Evolutionary conservation across 2,329 filamentous ascomycete genomes (phyloP).

Genomic region (Microdochium trichocladiopsis): DNA sequence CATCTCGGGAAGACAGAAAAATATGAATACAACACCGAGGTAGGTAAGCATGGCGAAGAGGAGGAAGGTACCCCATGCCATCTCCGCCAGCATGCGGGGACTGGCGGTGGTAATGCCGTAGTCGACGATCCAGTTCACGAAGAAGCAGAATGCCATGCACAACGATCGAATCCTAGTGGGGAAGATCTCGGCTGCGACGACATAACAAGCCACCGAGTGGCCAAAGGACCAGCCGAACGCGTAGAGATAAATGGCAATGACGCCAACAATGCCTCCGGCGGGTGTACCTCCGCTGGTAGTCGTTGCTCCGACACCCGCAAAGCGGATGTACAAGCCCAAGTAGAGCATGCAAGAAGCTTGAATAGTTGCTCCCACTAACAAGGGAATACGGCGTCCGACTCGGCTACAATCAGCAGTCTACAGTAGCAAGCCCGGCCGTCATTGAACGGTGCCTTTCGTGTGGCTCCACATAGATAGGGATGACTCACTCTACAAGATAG

Average conservation of each 20-base stretch:
- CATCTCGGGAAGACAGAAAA: slow-evolving; percentile 41
- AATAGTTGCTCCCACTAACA: slow-evolving; percentile 20
- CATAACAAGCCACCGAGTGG: slow-evolving; percentile 16
- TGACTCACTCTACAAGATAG: slow-evolving; percentile 18
- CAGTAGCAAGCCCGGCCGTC: no score
- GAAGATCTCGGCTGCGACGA: slow-evolving; percentile 23
- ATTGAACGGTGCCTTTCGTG: no score
- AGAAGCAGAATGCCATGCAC: slow-evolving; percentile 18
- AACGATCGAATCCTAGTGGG: slow-evolving; percentile 21
- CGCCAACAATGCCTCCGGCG: slow-evolving; percentile 30
- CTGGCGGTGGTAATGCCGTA: slow-evolving; percentile 23
- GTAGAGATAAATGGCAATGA: slow-evolving; percentile 22
- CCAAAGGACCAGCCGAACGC: slow-evolving; percentile 18
- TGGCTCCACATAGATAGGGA: no score
- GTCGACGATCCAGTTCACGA: slow-evolving; percentile 24
- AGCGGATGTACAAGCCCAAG: slow-evolving; percentile 25
- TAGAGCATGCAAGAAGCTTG: slow-evolving; percentile 23
- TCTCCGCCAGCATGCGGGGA: slow-evolving; percentile 25
- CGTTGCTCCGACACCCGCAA: slow-evolving; percentile 14
- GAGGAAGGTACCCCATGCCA: slow-evolving; percentile 27
- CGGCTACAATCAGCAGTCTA: slow-evolving; percentile 4
- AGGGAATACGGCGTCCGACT: slow-evolving; percentile 19
- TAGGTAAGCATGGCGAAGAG: slow-evolving; percentile 26
- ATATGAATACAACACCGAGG: slow-evolving; percentile 30
- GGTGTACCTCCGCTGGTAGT: slow-evolving; percentile 21